phyloP scores from a whole-genome alignment of 306 rosid species.

The Oxytropis ochrocephala region DNA sequence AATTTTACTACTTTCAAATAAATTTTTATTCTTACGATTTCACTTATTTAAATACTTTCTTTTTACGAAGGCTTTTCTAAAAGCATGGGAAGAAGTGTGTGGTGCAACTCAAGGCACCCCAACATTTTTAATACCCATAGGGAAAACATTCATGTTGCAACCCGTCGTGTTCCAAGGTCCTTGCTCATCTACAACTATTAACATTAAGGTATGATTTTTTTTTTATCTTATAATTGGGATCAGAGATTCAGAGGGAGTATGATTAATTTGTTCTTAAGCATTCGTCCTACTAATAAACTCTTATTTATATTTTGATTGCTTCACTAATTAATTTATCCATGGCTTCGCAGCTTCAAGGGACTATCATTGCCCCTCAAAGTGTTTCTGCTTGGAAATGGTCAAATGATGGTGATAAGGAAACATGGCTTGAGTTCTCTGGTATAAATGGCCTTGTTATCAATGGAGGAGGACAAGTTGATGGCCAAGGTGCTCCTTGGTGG shows the following conservation, averaged over 20 bases:
- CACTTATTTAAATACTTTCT: neutral
- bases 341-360: constrained; percentile 30
- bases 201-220: neutral
- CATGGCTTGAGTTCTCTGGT: constrained; percentile 14
- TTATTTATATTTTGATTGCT: neutral
- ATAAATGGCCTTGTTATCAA: constrained; percentile 27
- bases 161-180: neutral
- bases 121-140: neutral
- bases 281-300: neutral
- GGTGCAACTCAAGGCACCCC: neutral
- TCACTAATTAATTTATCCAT: neutral
- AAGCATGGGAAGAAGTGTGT: constrained; percentile 44
- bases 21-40: neutral
- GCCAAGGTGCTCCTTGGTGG: constrained; percentile 59
- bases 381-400: constrained; percentile 19
- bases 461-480: constrained; percentile 43
- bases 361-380: constrained; percentile 21
- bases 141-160: neutral
- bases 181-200: neutral
- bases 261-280: neutral
- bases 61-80: constrained; percentile 31
- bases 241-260: too few species aligned
- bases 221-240: too few species aligned
- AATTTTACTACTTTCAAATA: too few species aligned
- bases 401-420: neutral